Conservation (phyloP, 768 basidiomycete genomes). For the Clavulina sp. region DNA sequence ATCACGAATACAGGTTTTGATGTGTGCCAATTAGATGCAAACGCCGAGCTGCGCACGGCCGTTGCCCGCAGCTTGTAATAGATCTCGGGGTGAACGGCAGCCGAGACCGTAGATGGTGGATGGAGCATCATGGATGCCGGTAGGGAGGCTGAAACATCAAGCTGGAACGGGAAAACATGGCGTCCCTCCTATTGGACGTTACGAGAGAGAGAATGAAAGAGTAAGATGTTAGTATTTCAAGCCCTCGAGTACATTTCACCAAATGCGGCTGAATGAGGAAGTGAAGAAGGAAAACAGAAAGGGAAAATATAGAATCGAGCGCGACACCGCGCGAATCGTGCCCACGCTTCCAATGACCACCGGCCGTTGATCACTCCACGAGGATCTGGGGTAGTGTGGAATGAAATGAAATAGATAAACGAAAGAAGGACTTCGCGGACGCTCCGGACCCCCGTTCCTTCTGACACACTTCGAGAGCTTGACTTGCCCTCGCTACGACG, state of each 20-base stretch:
- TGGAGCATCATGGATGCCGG: constrained; percentile 44
- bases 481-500: too few species aligned
- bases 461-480: too few species aligned
- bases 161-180: constrained; percentile 82
- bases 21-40: constrained; percentile 44
- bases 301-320: too few species aligned
- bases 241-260: background rate
- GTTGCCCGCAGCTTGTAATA: constrained; percentile 81
- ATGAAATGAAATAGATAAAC: too few species aligned
- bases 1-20: constrained; percentile 44
- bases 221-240: background rate
- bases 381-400: too few species aligned
- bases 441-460: too few species aligned
- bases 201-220: background rate
- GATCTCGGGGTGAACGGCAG: constrained; percentile 35
- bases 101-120: background rate
- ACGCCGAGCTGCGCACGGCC: constrained; percentile 51
- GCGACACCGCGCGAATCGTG: too few species aligned
- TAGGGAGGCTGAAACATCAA: constrained; percentile 68
- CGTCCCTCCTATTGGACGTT: constrained; percentile 40
- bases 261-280: background rate
- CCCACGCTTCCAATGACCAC: too few species aligned
- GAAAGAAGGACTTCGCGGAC: too few species aligned
- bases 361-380: too few species aligned
- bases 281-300: background rate